Percentiles rank a stretch among this genome's conserved stretches.
Conservation (phyloP, 129 eudicot genomes). For the Solidago caesia region DNA sequence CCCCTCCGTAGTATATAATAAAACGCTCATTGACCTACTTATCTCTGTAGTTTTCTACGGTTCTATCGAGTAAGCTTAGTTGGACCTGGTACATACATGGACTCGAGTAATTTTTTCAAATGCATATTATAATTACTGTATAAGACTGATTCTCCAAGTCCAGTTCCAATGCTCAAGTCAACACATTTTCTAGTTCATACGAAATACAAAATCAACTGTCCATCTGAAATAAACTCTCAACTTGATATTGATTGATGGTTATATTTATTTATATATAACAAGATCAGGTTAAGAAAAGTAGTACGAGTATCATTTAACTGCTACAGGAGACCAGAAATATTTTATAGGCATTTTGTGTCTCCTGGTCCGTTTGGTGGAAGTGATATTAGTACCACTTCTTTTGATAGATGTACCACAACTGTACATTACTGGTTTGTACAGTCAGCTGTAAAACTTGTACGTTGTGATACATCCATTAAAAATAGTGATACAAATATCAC, state of each 20-base stretch:
- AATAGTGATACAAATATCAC: no score
- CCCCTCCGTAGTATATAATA: no score
- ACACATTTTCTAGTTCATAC: not conserved
- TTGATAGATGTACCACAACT: no score
- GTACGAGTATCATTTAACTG: not conserved
- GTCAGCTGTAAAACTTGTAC: no score
- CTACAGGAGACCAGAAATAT: not conserved
- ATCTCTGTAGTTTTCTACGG: no score
- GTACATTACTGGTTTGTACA: no score
- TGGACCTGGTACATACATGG: not conserved
- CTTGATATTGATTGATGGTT: not conserved
- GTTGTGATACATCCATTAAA: no score
- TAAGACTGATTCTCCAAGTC: not conserved
- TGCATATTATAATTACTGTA: not conserved
- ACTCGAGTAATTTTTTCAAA: not conserved
- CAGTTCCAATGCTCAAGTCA: not conserved
- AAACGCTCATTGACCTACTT: no score
- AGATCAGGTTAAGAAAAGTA: not conserved
- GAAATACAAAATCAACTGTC: not conserved
- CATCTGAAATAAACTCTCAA: not conserved
- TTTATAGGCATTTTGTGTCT: not conserved
- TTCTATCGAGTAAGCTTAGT: not conserved
- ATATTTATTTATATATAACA: no score
- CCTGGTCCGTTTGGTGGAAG: no score
- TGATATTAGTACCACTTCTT: no score